phyloP scores from a whole-genome alignment of 306 rosid genomes.

The Trifolium dubium region DNA sequence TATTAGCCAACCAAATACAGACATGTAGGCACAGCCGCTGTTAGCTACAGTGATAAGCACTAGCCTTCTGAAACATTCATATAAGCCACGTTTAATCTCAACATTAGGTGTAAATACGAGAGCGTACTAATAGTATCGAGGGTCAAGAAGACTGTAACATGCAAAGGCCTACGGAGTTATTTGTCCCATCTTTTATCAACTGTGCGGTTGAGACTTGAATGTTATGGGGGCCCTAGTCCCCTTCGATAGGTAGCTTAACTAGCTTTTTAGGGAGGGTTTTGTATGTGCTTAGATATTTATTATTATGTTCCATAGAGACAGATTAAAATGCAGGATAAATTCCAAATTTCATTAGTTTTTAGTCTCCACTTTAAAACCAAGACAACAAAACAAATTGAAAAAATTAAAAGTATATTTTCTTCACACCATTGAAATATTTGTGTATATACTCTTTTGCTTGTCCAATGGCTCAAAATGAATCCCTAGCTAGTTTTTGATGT shows the following conservation, averaged over 20 bases:
- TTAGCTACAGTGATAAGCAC: background rate
- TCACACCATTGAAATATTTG: background rate
- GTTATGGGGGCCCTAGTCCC: no score
- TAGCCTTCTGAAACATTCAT: background rate
- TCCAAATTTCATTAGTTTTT: background rate
- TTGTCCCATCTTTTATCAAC: background rate
- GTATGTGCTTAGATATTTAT: no score
- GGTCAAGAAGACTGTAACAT: background rate
- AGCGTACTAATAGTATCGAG: background rate
- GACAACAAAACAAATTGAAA: background rate
- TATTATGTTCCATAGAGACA: background rate
- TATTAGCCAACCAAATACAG: background rate
- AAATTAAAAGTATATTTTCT: background rate
- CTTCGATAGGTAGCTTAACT: no score
- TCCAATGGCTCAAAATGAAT: background rate
- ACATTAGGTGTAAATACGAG: background rate
- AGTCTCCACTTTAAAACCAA: background rate
- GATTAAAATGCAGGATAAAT: background rate
- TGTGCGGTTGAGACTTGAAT: background rate
- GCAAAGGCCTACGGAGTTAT: background rate
- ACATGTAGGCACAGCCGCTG: background rate
- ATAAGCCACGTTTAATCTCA: background rate
- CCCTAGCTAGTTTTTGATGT: background rate
- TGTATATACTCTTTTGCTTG: background rate
- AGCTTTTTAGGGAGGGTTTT: no score